A percentile compares a stretch with the other conserved stretches of the same genome.
These are phyloP conservation scores for Puccinia polysora DNA, from an alignment of 1,284 basidiomycete genomes.

Conservation along the genomic window DNA sequence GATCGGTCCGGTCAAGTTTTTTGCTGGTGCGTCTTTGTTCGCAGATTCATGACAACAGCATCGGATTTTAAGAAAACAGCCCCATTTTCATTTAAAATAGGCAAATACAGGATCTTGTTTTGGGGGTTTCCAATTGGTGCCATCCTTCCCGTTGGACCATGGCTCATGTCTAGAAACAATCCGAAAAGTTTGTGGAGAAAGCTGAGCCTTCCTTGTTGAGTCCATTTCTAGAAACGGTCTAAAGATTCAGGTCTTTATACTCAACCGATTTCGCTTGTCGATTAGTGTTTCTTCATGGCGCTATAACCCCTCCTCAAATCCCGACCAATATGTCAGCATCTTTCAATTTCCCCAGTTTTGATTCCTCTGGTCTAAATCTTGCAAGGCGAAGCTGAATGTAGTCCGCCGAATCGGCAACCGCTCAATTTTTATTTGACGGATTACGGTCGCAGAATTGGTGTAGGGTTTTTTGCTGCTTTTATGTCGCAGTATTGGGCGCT, in stretches of 20 bases:
- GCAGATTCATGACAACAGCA: neutral
- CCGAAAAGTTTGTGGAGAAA: slow-evolving; percentile 46
- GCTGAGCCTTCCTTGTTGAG: slow-evolving; percentile 48
- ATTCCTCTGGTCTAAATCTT: neutral
- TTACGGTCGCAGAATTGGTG: slow-evolving; percentile 45
- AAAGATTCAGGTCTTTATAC: neutral
- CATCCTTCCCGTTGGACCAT: slow-evolving; percentile 49
- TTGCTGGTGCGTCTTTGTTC: slow-evolving; percentile 21
- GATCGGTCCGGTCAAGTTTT: slow-evolving; percentile 37
- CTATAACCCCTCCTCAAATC: slow-evolving; percentile 49
- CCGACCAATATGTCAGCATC: slow-evolving; percentile 49
- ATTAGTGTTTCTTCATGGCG: slow-evolving; percentile 35
- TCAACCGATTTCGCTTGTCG: neutral
- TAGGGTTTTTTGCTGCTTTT: slow-evolving; percentile 49
- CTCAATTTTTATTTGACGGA: neutral
- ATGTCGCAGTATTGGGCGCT: slow-evolving; percentile 49
- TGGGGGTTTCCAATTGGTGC: slow-evolving; percentile 50
- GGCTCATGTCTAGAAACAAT: slow-evolving; percentile 48
- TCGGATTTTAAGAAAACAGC: neutral
- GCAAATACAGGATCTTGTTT: slow-evolving; percentile 44
- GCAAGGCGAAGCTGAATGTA: neutral
- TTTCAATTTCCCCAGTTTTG: neutral
- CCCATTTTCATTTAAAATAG: neutral
- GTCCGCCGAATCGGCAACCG: neutral
- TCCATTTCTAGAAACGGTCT: neutral